Evolutionary conservation across 2,329 filamentous ascomycete species (phyloP).

Genomic region (Paecilomyces sp.): DNA sequence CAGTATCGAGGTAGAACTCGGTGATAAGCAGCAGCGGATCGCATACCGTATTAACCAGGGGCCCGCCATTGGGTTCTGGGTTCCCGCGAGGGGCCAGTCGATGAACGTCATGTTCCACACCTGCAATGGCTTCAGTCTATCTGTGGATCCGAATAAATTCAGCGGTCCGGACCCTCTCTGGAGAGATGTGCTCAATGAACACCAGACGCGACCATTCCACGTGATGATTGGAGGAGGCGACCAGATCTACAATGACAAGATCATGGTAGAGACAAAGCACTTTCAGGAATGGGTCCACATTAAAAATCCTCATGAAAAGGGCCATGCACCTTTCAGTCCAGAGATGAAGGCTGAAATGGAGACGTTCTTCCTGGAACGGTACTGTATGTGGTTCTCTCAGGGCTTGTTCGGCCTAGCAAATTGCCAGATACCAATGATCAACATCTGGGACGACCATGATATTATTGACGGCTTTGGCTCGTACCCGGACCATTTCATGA

Average conservation of each 20-base stretch:
- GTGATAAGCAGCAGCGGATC: conserved; percentile 69
- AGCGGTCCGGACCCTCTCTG: conserved; percentile 93
- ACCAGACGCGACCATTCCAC: conserved; percentile 89
- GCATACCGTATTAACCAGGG: conserved; percentile 94
- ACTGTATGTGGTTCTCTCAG: conserved; percentile 93
- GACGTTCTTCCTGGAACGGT: conserved; percentile 77
- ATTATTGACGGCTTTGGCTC: conserved; percentile 89
- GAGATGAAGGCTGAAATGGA: conserved; percentile 88
- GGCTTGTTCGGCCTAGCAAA: conserved; percentile 89
- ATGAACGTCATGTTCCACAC: conserved; percentile 99
- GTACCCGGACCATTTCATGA: conserved; percentile 88
- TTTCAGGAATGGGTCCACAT: conserved; percentile 82
- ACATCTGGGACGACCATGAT: conserved; percentile 95
- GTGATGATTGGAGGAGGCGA: conserved; percentile 97
- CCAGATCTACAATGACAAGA: conserved; percentile 90
- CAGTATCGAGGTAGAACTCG: conserved; percentile 86
- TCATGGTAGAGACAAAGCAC: conserved; percentile 64
- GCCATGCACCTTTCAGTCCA: conserved; percentile 65
- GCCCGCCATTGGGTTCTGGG: conserved; percentile 87
- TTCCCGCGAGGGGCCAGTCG: conserved; percentile 70
- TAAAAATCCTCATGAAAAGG: conserved; percentile 72
- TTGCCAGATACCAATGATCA: conserved; percentile 95
- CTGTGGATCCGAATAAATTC: conserved; percentile 69
- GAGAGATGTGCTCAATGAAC: conserved; percentile 88
- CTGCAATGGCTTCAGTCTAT: conserved; percentile 89